Percentiles rank a stretch among this genome's conserved stretches.
Conservation (phyloP, 1,139 yeast species). For the Pichia sp. region DNA sequence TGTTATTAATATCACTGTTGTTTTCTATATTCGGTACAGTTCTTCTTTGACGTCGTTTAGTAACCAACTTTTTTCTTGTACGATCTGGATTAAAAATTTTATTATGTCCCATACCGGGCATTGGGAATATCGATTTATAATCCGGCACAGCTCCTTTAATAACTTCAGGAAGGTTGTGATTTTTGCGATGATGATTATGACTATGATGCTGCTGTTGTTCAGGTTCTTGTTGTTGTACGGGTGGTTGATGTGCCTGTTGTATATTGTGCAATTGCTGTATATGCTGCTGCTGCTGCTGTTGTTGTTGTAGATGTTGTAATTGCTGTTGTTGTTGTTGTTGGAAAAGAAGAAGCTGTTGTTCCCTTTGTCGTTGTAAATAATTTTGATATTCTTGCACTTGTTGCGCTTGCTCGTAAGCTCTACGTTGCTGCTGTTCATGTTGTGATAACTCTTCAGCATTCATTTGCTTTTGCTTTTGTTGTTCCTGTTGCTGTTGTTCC, state of each 20-base stretch:
- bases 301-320: background rate
- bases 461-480: slow-evolving; percentile 2
- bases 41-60: slow-evolving; percentile 15
- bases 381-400: background rate
- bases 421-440: background rate
- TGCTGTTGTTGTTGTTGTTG: background rate
- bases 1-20: background rate
- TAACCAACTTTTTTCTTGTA: slow-evolving; percentile 12
- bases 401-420: background rate
- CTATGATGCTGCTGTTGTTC: slow-evolving; percentile 5
- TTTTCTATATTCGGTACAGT: background rate
- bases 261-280: background rate
- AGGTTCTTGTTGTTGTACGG: slow-evolving; percentile 1
- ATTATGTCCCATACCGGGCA: slow-evolving; percentile 21
- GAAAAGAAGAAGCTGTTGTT: background rate
- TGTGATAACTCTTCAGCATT: background rate
- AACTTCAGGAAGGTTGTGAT: background rate
- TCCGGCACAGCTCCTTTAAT: slow-evolving; percentile 10
- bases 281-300: background rate
- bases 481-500: background rate
- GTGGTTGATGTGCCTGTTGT: background rate
- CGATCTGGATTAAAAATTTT: slow-evolving; percentile 11
- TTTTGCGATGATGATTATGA: slow-evolving; percentile 7
- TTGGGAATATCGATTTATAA: slow-evolving; percentile 20
- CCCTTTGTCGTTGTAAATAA: background rate